Evolutionary conservation across 805 yeast species (phyloP).

Genomic region (Candida anglica): DNA sequence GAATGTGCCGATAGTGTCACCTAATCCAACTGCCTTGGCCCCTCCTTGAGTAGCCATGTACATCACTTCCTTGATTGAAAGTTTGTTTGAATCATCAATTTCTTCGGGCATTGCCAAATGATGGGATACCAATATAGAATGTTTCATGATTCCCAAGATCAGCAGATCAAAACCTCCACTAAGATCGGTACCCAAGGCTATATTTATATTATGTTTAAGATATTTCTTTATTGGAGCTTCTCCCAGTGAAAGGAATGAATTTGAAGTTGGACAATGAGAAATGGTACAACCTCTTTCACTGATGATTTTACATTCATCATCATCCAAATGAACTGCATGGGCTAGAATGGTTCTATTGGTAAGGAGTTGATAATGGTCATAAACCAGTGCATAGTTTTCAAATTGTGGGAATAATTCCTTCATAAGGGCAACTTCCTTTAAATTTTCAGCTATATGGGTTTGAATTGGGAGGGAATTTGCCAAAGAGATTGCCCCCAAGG

Average conservation of each 20-base stretch:
- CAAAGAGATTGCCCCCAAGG: slow-evolving; percentile 59
- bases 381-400: slow-evolving; percentile 70
- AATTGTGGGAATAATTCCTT: slow-evolving; percentile 66
- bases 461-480: slow-evolving; percentile 62
- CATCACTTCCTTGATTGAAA: slow-evolving; percentile 67
- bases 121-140: slow-evolving; percentile 36
- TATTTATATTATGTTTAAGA: slow-evolving; percentile 64
- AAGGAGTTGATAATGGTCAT: slow-evolving; percentile 59
- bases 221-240: slow-evolving; percentile 73
- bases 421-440: slow-evolving; percentile 72
- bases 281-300: slow-evolving; percentile 60
- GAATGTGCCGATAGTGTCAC: slow-evolving; percentile 62
- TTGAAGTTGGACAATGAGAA: slow-evolving; percentile 91
- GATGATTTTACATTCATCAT: slow-evolving; percentile 59
- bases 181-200: slow-evolving; percentile 56
- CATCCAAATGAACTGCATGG: slow-evolving; percentile 77
- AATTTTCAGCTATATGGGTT: slow-evolving; percentile 87
- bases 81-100: slow-evolving; percentile 40
- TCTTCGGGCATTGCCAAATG: slow-evolving; percentile 35
- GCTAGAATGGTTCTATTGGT: slow-evolving; percentile 73
- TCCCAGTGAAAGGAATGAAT: slow-evolving; percentile 84
- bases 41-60: slow-evolving; percentile 89
- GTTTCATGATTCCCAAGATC: slow-evolving; percentile 31
- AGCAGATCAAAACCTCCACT: slow-evolving; percentile 41
- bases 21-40: slow-evolving; percentile 67